These are phyloP conservation scores for Malassezia furfur DNA, from an alignment of 1,284 basidiomycete genomes.

Conservation along the genomic window DNA sequence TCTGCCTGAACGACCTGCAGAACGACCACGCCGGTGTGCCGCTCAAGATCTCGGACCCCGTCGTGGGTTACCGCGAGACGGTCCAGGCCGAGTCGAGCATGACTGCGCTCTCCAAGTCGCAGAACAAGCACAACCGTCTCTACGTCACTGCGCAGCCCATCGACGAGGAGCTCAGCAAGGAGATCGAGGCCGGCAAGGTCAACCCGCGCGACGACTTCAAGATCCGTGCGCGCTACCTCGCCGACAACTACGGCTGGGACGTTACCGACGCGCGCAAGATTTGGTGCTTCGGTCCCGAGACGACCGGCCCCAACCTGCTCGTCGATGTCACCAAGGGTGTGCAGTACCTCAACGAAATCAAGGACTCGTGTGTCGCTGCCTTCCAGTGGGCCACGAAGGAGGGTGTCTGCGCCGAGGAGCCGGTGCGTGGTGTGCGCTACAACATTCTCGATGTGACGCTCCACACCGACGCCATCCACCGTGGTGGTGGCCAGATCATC, in stretches of 20 bases:
- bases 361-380: slow-evolving; percentile 97
- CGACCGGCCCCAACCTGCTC: slow-evolving; percentile 90
- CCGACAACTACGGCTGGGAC: slow-evolving; percentile 96
- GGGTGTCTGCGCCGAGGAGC: slow-evolving; percentile 92
- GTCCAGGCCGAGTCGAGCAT: slow-evolving; percentile 93
- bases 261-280: slow-evolving; percentile 99
- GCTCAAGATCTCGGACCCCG: slow-evolving; percentile 96
- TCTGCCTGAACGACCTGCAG: slow-evolving; percentile 98
- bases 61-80: slow-evolving; percentile 96
- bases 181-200: slow-evolving; percentile 81
- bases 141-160: slow-evolving; percentile 86
- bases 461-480: slow-evolving; percentile 97
- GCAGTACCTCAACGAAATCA: slow-evolving; percentile 69
- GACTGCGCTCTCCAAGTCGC: slow-evolving; percentile 94
- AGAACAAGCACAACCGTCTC: slow-evolving; percentile 99
- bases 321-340: slow-evolving; percentile 99
- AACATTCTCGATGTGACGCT: slow-evolving; percentile 95
- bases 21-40: slow-evolving; percentile 99
- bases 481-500: slow-evolving; percentile 97
- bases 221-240: slow-evolving; percentile 83
- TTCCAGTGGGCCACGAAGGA: slow-evolving; percentile 89
- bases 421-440: slow-evolving; percentile 94
- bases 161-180: slow-evolving; percentile 84
- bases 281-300: slow-evolving; percentile 99
- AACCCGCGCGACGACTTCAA: slow-evolving; percentile 95